These are phyloP conservation scores for Senna tora DNA, from an alignment of 306 rosid genomes.

Conservation along the genomic window DNA sequence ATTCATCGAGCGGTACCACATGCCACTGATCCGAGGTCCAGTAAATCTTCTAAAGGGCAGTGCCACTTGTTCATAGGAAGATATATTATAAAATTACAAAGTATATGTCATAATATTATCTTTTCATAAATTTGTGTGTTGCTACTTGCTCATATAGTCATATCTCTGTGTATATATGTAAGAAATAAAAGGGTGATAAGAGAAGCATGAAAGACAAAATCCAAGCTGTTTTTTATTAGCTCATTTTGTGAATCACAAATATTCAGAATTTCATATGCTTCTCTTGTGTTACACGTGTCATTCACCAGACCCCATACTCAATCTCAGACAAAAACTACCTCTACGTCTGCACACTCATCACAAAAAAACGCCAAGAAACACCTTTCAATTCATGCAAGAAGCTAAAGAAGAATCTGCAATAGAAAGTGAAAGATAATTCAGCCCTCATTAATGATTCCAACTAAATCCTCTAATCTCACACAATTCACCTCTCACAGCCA, in stretches of 20 bases:
- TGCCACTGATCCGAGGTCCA: no score
- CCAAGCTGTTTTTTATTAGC: not conserved
- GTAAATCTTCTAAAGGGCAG: no score
- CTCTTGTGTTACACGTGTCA: slow-evolving; percentile 54
- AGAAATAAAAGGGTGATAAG: no score
- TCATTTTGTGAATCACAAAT: slow-evolving; percentile 7
- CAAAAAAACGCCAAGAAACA: slow-evolving; percentile 23
- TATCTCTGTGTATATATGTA: no score
- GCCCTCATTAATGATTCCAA: slow-evolving; percentile 48
- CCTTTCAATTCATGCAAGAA: slow-evolving; percentile 23
- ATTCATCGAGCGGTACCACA: no score
- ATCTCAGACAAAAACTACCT: slow-evolving; percentile 22
- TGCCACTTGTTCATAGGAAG: no score
- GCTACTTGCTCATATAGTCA: no score
- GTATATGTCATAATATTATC: no score
- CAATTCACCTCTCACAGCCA: slow-evolving; percentile 43
- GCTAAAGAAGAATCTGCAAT: slow-evolving; percentile 24
- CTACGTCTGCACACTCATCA: slow-evolving; percentile 37
- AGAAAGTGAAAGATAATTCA: slow-evolving; percentile 45
- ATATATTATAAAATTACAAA: no score
- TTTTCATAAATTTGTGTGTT: no score
- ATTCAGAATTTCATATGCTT: slow-evolving; percentile 10
- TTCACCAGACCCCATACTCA: slow-evolving; percentile 38
- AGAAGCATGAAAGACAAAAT: not conserved
- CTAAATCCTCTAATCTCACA: slow-evolving; percentile 42